Evolutionary conservation across 306 rosid species (phyloP).

Genomic region (Pyrus betulifolia): DNA sequence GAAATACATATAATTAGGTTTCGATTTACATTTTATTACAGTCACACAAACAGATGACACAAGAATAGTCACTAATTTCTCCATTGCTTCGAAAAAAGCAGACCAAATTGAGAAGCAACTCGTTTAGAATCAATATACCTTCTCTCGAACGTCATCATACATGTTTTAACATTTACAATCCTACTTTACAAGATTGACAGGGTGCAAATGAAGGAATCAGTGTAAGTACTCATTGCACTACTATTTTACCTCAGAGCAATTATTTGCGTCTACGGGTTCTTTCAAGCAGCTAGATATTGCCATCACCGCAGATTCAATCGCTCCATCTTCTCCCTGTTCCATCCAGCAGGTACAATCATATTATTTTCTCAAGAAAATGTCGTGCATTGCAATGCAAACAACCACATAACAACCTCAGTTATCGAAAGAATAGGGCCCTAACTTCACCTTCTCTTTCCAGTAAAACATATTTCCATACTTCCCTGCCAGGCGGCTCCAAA

Average conservation of each 20-base stretch:
- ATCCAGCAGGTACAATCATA: background rate
- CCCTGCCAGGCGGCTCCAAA: conserved; percentile 96
- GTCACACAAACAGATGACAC: too few relatives aligned
- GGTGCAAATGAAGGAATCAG: background rate
- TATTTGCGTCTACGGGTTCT: conserved; percentile 76
- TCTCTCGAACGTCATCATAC: background rate
- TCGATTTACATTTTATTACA: too few relatives aligned
- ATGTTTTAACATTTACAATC: background rate
- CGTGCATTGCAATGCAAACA: background rate
- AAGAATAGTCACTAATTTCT: too few relatives aligned
- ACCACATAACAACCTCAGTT: background rate
- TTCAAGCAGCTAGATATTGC: conserved; percentile 86
- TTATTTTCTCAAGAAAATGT: background rate
- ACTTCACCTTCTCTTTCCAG: conserved; percentile 85
- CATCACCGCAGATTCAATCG: conserved; percentile 84
- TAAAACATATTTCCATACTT: conserved; percentile 90
- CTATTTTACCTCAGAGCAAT: conserved; percentile 83
- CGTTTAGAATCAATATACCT: background rate
- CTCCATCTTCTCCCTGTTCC: conserved; percentile 88
- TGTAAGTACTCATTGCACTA: conserved; percentile 4
- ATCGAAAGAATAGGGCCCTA: background rate
- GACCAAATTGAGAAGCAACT: background rate
- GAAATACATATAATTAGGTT: too few relatives aligned
- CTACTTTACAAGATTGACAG: conserved; percentile 3
- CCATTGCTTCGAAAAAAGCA: too few relatives aligned